phyloP scores from a whole-genome alignment of 352 stramenopile genomes.

The Aphanomyces invadans region DNA sequence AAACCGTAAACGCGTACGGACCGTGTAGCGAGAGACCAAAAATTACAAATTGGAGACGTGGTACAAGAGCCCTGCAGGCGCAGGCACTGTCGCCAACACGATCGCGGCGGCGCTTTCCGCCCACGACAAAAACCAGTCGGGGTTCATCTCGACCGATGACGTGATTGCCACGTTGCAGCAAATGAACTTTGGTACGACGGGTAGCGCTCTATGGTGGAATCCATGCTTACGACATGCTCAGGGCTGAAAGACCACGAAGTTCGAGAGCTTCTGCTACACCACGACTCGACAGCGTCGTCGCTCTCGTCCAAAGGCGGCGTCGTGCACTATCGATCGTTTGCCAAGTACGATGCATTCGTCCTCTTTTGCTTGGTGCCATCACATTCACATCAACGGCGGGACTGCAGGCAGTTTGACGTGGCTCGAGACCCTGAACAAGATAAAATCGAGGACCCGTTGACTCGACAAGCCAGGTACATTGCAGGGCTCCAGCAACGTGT shows the following conservation, averaged over 20 bases:
- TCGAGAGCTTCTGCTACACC: background rate
- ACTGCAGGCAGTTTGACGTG: slow-evolving; percentile 18
- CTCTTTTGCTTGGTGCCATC: too few relatives aligned
- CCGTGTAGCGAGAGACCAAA: background rate
- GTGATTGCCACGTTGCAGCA: slow-evolving; percentile 2
- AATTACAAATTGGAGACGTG: slow-evolving; percentile 10
- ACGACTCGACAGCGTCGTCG: background rate
- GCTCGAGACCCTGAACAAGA: background rate
- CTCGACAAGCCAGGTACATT: background rate
- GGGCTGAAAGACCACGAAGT: slow-evolving; percentile 19
- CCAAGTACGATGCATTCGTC: slow-evolving; percentile 16
- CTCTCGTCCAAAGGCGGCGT: background rate
- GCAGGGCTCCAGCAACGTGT: background rate
- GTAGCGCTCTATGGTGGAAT: background rate
- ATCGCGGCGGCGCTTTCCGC: slow-evolving; percentile 8
- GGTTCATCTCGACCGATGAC: slow-evolving; percentile 7
- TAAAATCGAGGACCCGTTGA: slow-evolving; percentile 13
- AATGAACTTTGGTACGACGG: slow-evolving; percentile 15
- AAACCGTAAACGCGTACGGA: too few relatives aligned
- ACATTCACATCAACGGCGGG: too few relatives aligned
- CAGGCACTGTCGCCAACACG: slow-evolving; percentile 3
- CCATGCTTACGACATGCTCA: background rate
- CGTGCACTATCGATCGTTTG: slow-evolving; percentile 12
- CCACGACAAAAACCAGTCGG: slow-evolving; percentile 11
- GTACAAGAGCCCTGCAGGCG: slow-evolving; percentile 5